A percentile compares a stretch with the other conserved stretches of the same genome.
Conservation (phyloP, 495 filamentous ascomycete species). For the Podospora fimiseda region DNA sequence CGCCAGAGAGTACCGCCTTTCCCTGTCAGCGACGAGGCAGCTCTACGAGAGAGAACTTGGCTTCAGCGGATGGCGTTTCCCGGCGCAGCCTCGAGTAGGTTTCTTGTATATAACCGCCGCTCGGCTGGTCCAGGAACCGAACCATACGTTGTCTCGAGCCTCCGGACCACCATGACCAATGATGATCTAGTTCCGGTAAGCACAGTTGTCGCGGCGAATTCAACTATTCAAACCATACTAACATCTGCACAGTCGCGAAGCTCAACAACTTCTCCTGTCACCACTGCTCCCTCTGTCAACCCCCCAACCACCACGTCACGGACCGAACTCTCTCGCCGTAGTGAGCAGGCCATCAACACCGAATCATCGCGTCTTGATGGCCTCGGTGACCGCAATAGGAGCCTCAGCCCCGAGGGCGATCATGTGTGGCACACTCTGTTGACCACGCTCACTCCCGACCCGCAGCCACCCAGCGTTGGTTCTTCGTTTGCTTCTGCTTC, state of each 20-base stretch:
- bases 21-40: too few relatives aligned
- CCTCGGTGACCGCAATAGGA: conserved; percentile 76
- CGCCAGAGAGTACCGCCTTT: too few relatives aligned
- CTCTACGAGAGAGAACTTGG: too few relatives aligned
- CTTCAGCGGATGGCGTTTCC: too few relatives aligned
- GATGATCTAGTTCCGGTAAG: conserved; percentile 17
- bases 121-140: conserved; percentile 2
- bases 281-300: background rate
- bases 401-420: conserved; percentile 66
- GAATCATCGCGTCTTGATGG: conserved; percentile 50
- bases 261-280: conserved; percentile 1
- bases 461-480: conserved; percentile 68
- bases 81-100: conserved; percentile 4
- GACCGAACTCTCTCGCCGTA: background rate
- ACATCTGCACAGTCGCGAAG: conserved; percentile 8
- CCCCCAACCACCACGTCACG: background rate
- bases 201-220: background rate
- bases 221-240: background rate
- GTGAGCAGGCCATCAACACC: background rate
- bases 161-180: conserved; percentile 18
- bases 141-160: conserved; percentile 15
- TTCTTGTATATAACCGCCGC: conserved; percentile 1
- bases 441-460: conserved; percentile 73
- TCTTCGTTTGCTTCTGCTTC: conserved; percentile 72
- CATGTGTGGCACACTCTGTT: conserved; percentile 73